A percentile compares a stretch with the other conserved stretches of the same genome.
phyloP scores from a whole-genome alignment of 2,329 filamentous ascomycete genomes.

The Sporothrix brunneoviolacea region DNA sequence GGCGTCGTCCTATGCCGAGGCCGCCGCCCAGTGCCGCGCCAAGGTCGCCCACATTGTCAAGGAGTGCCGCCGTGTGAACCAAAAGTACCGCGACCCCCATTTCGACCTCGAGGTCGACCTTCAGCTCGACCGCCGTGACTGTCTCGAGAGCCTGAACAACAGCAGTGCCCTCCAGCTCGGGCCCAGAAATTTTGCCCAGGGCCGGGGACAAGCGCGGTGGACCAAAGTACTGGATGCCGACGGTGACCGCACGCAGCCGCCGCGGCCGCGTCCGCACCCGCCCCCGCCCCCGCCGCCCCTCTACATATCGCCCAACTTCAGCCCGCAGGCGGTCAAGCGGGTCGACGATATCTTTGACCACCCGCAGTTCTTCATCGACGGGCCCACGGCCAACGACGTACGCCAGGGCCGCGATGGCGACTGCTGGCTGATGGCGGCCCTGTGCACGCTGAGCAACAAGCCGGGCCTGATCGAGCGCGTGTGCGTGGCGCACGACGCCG shows the following conservation, averaged over 20 bases:
- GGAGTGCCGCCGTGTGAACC: conserved; percentile 69
- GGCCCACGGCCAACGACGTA: conserved; percentile 69
- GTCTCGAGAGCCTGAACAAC: conserved; percentile 30
- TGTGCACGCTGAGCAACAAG: conserved; percentile 72
- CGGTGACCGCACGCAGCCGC: too few relatives aligned
- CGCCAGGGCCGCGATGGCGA: conserved; percentile 73
- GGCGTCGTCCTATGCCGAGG: conserved; percentile 62
- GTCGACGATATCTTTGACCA: conserved; percentile 69
- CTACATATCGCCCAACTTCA: conserved; percentile 24
- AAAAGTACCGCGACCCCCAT: conserved; percentile 79
- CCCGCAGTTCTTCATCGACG: conserved; percentile 71
- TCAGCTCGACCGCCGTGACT: conserved; percentile 49
- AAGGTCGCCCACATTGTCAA: conserved; percentile 56
- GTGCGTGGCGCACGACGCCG: conserved; percentile 66
- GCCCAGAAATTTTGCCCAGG: too few relatives aligned
- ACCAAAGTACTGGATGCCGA: too few relatives aligned
- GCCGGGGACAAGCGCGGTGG: too few relatives aligned
- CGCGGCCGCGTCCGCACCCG: not conserved
- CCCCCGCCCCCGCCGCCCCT: conserved; percentile 6
- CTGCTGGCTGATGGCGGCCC: conserved; percentile 78
- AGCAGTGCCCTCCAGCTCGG: not conserved
- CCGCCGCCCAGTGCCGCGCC: conserved; percentile 58
- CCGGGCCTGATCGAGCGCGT: conserved; percentile 63
- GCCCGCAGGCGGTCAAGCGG: conserved; percentile 56
- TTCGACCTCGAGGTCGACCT: conserved; percentile 79